Conservation (phyloP, 768 basidiomycete genomes). For the Podaxis carcinomalis region DNA sequence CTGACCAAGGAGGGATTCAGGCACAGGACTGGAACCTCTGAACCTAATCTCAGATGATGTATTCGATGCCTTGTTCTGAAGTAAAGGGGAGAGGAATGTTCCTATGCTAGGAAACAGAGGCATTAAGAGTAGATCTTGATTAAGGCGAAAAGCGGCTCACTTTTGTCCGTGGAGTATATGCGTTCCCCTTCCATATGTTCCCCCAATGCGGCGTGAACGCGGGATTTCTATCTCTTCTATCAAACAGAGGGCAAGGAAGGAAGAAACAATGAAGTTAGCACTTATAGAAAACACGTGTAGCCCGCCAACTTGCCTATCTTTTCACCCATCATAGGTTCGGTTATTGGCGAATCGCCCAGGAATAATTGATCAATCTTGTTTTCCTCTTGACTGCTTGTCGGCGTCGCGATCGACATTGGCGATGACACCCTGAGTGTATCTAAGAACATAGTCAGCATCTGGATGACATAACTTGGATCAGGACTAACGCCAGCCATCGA, state of each 20-base stretch:
- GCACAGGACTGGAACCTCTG: not conserved
- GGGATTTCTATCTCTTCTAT: constrained; percentile 54
- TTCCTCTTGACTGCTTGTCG: constrained; percentile 37
- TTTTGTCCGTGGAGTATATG: constrained; percentile 26
- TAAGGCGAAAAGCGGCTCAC: constrained; percentile 13
- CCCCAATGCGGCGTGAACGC: constrained; percentile 44
- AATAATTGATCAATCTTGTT: constrained; percentile 52
- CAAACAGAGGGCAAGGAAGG: not conserved
- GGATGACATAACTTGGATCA: not conserved
- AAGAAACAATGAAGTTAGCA: not conserved
- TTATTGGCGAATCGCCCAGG: constrained; percentile 43
- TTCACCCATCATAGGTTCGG: constrained; percentile 36
- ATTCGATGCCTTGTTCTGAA: constrained; percentile 11
- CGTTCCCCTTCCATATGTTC: constrained; percentile 20
- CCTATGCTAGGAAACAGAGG: constrained; percentile 25
- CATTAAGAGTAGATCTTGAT: not conserved
- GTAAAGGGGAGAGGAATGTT: constrained; percentile 32
- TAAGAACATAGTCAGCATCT: not conserved
- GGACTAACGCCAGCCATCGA: constrained; percentile 63
- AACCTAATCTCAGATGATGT: not conserved
- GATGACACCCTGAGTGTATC: constrained; percentile 8
- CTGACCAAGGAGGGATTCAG: constrained; percentile 13
- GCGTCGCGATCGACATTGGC: constrained; percentile 8
- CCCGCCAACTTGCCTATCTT: constrained; percentile 44
- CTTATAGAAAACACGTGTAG: not conserved